Evolutionary conservation across 495 filamentous ascomycete genomes (phyloP), one percentile per base, ranked within the genome.

Genomic region (Thermochaetoides thermophila): DNA sequence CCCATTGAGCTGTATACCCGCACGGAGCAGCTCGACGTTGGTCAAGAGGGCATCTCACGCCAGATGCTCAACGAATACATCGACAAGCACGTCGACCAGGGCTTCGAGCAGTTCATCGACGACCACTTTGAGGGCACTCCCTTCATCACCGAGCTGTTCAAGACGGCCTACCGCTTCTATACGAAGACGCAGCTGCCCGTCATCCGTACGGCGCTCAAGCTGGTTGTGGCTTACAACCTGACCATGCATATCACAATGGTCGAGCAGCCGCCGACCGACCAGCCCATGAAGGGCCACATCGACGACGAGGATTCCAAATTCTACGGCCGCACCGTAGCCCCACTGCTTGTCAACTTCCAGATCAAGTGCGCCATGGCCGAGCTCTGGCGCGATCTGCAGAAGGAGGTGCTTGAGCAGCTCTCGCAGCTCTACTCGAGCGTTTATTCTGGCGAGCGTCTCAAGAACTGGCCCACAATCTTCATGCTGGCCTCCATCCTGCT

Each of bases 301-400:
- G 66, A 81, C 21, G 75, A 82, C 40, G 64, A 74, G 35, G 64
- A 70, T 17, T 87, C 81, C 35, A 85, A 78, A 40, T 92, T 77
- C 68, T 69, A 63, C 37, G 85, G 85, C 50, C 85, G 87, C 68
- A 84, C 74, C 17, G 71, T 89, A 43, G 85, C 85, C 11, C 85
- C 85, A 2, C 83, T 93, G 41, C 89, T 93, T 84, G 87, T 94
- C 72, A 93, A 93, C 64, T 93, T 94, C 71, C 82, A 93, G 61
- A 79, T 94, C 59, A 94, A 94, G 68, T 82, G 75, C 50, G 85
- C 85, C 29, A 74, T 94, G 65, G 84, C 83, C 19, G 81, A 83
- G 46, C 84, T 92, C 81, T 94, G 85, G 85, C 83, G 85, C 39
- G 85, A 91, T 54, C 63, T 94, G 27, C 83, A 91, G 55, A 91